Evolutionary conservation across 2,329 filamentous ascomycete genomes (phyloP).

Genomic region (Escovopsis sp.): DNA sequence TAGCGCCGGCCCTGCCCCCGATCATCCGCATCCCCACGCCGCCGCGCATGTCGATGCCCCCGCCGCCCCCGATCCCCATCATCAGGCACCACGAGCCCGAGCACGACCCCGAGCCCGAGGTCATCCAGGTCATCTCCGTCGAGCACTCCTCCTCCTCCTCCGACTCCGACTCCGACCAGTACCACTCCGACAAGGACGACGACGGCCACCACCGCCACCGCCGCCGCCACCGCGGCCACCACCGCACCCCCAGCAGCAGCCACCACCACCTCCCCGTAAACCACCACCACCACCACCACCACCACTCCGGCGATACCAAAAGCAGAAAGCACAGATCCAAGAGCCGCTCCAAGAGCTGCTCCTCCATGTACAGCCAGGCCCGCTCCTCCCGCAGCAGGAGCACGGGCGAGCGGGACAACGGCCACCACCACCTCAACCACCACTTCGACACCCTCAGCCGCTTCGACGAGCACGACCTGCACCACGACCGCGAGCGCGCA

Average conservation of each 20-base stretch:
- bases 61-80: slow-evolving; percentile 7
- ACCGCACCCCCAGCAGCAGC: too few relatives aligned
- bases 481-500: too few relatives aligned
- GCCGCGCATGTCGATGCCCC: slow-evolving; percentile 5
- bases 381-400: slow-evolving; percentile 17
- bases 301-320: background rate
- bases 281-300: slow-evolving; percentile 3
- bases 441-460: background rate
- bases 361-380: slow-evolving; percentile 2
- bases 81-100: slow-evolving; percentile 6
- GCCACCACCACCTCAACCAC: background rate
- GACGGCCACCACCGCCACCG: too few relatives aligned
- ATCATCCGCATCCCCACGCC: slow-evolving; percentile 1
- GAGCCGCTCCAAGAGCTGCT: slow-evolving; percentile 4
- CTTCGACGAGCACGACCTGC: background rate
- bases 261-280: too few relatives aligned
- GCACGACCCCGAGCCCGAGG: slow-evolving; percentile 13
- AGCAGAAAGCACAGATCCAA: slow-evolving; percentile 13
- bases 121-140: slow-evolving; percentile 25
- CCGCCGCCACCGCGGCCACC: too few relatives aligned
- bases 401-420: slow-evolving; percentile 6
- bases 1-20: slow-evolving; percentile 6
- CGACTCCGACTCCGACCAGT: too few relatives aligned
- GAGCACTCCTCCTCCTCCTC: slow-evolving; percentile 18
- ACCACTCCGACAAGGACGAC: too few relatives aligned